Conservation (phyloP, 2,329 filamentous ascomycete species). For the Penicillium sp. region DNA sequence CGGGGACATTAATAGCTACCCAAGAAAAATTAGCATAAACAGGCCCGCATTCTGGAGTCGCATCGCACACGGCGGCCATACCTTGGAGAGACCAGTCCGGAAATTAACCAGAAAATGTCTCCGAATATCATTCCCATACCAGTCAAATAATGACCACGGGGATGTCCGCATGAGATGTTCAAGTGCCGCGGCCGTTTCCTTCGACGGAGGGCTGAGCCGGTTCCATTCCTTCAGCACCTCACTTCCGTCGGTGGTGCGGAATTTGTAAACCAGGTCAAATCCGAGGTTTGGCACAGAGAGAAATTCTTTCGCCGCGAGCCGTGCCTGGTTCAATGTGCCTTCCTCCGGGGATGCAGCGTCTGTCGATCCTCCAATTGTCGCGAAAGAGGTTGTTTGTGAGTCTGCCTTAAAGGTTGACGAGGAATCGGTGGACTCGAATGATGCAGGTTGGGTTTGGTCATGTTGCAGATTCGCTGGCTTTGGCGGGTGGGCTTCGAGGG, state of each 20-base stretch:
- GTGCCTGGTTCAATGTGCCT: constrained; percentile 40
- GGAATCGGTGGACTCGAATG: constrained; percentile 18
- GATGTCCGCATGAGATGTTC: constrained; percentile 28
- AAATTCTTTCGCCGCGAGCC: constrained; percentile 41
- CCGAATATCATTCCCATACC: constrained; percentile 45
- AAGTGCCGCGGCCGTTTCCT: constrained; percentile 34
- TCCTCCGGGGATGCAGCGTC: constrained; percentile 28
- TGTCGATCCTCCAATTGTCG: constrained; percentile 8
- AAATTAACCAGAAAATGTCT: constrained; percentile 44
- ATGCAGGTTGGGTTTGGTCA: constrained; percentile 16
- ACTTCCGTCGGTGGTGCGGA: constrained; percentile 26
- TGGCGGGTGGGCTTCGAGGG: constrained; percentile 30
- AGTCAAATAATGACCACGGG: constrained; percentile 36
- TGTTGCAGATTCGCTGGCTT: constrained; percentile 26
- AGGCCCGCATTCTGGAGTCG: neutral
- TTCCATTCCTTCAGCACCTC: constrained; percentile 33
- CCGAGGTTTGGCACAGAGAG: constrained; percentile 38
- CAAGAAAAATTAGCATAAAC: constrained; percentile 2
- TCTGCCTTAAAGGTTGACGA: constrained; percentile 18
- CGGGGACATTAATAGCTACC: constrained; percentile 26
- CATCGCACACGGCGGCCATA: constrained; percentile 17
- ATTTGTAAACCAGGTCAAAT: constrained; percentile 29
- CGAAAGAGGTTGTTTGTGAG: constrained; percentile 15
- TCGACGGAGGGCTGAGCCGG: constrained; percentile 27
- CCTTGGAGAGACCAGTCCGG: constrained; percentile 32